phyloP scores from a whole-genome alignment of 2,329 filamentous ascomycete genomes.

The Calonectria leucothoes region DNA sequence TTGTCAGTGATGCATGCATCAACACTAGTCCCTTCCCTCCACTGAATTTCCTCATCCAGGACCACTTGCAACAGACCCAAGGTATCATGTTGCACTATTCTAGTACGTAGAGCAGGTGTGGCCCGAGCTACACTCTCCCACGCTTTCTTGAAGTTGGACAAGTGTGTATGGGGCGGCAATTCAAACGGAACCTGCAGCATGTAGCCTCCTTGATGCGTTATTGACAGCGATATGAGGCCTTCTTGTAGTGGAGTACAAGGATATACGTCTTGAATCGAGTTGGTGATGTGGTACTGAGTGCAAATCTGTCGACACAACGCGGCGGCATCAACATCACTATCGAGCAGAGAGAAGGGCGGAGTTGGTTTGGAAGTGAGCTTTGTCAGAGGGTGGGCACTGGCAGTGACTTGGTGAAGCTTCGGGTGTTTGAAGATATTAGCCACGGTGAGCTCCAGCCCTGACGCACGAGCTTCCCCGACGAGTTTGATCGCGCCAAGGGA shows the following conservation, averaged over 20 bases:
- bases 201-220: slow-evolving; percentile 50
- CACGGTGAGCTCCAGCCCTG: not conserved
- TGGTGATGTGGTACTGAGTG: not conserved
- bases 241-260: slow-evolving; percentile 56
- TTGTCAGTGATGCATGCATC: slow-evolving; percentile 13
- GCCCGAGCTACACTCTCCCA: slow-evolving; percentile 21
- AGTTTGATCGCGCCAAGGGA: slow-evolving; percentile 62
- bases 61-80: slow-evolving; percentile 24
- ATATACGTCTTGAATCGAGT: slow-evolving; percentile 45
- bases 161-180: slow-evolving; percentile 2
- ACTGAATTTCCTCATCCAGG: not conserved
- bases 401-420: not conserved
- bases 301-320: not conserved
- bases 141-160: slow-evolving; percentile 8
- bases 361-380: not conserved
- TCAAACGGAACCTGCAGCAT: slow-evolving; percentile 44
- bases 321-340: slow-evolving; percentile 30
- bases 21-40: not conserved
- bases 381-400: not conserved
- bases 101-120: slow-evolving; percentile 21
- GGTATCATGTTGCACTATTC: not conserved
- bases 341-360: not conserved
- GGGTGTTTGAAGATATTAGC: slow-evolving; percentile 19
- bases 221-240: slow-evolving; percentile 51
- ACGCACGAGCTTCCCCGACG: slow-evolving; percentile 31